Base-by-base conservation (phyloP, 805 yeast genomes). In the Saccharomyces jurei region DNA sequence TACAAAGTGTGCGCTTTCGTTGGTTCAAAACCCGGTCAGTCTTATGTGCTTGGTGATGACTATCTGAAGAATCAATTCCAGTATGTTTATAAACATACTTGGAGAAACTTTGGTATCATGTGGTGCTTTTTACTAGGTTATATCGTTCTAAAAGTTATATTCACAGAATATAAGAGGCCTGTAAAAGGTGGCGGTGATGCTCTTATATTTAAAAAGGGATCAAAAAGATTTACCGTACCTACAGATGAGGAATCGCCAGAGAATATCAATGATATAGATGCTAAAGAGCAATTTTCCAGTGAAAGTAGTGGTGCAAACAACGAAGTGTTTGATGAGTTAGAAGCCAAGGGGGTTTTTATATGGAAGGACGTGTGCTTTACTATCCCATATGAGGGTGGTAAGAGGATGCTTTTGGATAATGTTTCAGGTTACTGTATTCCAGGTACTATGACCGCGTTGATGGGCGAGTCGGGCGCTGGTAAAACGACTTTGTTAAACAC, bases 91-190 rank as follows among this genome's bases (percentile, higher is more conserved):
- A 58, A 69, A 22, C 88, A 89, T 68, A 77, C 79, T 50, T 89
- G 96, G 96, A 82, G 96, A 74, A 86, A 89, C 67, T 76, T 85
- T 54, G 96, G 90, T 63, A 80, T 85, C 56, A 56, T 80, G 56
- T 65, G 82, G 63, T 88, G 79, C 2, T 84, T 64, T 50, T 44
- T 63, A 44, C 50, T 58, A 22, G 63, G 65, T 27, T 64, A 63
- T 41, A 25, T 63, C 25, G 53, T 51, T 4, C 9, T 61, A 17
- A 64, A 64, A 36, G 57, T 61, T 48, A 9, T 61, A 11, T 27
- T 63, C 2, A 64, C 67, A 30, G 68, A 64, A 51, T 52, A 56
- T 17, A 64, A 61, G 46, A 60, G 61, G 41, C 62, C 67, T 10
- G 61, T 60, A 22, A 58, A 57, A n/a, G 66, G 69, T 46, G 69